Base-by-base conservation (phyloP, 2,329 filamentous ascomycete species). In the Parastagonospora avenae region DNA sequence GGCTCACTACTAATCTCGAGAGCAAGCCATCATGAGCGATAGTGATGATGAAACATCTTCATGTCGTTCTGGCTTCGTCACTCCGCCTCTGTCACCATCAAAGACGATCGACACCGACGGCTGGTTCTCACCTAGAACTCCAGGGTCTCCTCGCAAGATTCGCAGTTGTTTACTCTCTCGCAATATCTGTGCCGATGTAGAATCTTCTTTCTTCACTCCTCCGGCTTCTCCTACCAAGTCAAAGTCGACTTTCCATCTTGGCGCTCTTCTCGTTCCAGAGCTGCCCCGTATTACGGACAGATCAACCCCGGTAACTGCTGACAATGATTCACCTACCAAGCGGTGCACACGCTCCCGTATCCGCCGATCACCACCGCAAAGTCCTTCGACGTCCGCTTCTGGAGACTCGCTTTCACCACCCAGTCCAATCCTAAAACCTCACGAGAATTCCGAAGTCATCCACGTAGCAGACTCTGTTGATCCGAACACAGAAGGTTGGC, bases 11-110 rank as follows among this genome's bases (percentile, higher is more conserved):
- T 46, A 47, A 48, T 50, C 39, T 52, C 44, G 32, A 43, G 42
- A 29, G 28, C 24, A 32, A 15, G 8, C 37, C 54, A 63, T 44
- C 28, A 70, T 73, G 70, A 54, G 58, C 48, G 50, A 54, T 32
- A 54, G 52, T 43, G 61, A 64, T 7, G 53, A 65, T 45, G 60
- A 59, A 15, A 19, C 48, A n/a, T 45, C 47, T 37, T 36, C 42
- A 5, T 60, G 45, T 29, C 46, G 48, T 8, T 56, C 54, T 24
- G 62, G 63, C 30, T 67, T 62, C 36, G 47, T 55, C 14, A 72
- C 69, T 27, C 71, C 69, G 15, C 70, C 68, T 8, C 50, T 71
- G n/a, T 73, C 71, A 39, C 70, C 70, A 27, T 63, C 64, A 30
- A 73, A 72, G 50, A 70, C 64, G 12, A 52, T 63, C 52, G 71